Evolutionary conservation across 805 yeast genomes (phyloP), one percentile per base, ranked within the genome.

Genomic region (Metschnikowia matae): DNA sequence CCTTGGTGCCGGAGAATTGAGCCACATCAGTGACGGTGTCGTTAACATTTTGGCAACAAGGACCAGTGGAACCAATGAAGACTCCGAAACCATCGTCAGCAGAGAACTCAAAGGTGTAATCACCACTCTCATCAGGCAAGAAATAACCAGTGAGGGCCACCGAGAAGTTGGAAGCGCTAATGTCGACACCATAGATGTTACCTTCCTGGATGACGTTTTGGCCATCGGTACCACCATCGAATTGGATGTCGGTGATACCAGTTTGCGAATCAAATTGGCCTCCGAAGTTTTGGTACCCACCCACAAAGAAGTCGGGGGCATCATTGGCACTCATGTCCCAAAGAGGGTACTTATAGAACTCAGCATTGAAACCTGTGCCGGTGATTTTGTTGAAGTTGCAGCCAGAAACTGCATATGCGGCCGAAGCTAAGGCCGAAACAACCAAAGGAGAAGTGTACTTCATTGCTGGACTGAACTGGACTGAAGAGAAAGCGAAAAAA

Each of bases 351-450:
- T 37, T 26, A 31, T 48, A 48, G 15, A 48, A 48, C 14, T 31
- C 21, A 11, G 40, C 50, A 21, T 48, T 40, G 21, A 48, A 48
- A 35, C 50, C 50, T n/a, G 32, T 35, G 40, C 46, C 6, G 21
- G 15, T 11, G 10, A 17, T 23, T 1, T 23, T 44, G 18, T 44
- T 33, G 40, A 44, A 44, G 7, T 44, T 44, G 17, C 46, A 44
- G 6, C 46, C 46, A 33, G 46, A 44, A 2, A 44, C 40, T n/a
- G 46, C 46, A 26, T 44, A 23, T n/a, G 40, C 46, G 3, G 46
- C 39, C 4, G 46, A 44, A 13, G 40, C 26, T 40, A 44, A 44
- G 5, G 40, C 33, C 14, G 46, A 44, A 15, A 35, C 40, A n/a
- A 44, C 33, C 26, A 44, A 44, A 34, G 32, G 40, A 17, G 33